Evolutionary conservation across 192 early-diverging fungal species (phyloP).

Genomic region (Coemansia sp.): DNA sequence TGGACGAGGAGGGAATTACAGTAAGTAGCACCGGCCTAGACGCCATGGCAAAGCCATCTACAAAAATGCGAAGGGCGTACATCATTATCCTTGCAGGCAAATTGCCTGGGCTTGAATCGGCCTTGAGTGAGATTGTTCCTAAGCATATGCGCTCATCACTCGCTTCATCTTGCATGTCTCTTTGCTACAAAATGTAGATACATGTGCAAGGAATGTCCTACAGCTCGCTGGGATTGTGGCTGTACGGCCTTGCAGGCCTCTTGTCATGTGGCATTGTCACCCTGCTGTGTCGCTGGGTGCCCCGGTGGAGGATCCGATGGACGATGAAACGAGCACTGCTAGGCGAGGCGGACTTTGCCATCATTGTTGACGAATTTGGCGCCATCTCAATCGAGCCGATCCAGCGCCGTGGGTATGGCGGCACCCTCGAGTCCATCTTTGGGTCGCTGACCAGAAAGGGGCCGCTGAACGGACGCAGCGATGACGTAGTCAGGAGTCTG

Average conservation of each 20-base stretch:
- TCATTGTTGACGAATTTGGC: constrained; percentile 75
- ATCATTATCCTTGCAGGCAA: not conserved
- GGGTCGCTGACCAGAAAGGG: constrained; percentile 42
- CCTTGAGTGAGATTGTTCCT: not conserved
- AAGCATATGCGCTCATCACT: not conserved
- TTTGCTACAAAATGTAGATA: not conserved
- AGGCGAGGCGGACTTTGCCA: constrained; percentile 66
- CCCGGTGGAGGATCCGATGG: constrained; percentile 68
- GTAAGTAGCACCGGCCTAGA: constrained; percentile 19
- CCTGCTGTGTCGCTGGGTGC: constrained; percentile 84
- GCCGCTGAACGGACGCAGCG: constrained; percentile 26
- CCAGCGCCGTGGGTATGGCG: constrained; percentile 61
- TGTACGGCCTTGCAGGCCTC: constrained; percentile 67
- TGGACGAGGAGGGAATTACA: constrained; percentile 71
- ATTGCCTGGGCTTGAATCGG: not conserved
- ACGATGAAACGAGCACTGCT: constrained; percentile 65
- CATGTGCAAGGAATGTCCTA: constrained; percentile 62
- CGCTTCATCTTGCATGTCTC: not conserved
- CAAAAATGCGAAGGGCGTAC: not conserved
- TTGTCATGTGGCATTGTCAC: constrained; percentile 70
- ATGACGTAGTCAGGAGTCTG: constrained; percentile 35
- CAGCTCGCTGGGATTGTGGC: constrained; percentile 45
- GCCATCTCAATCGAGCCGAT: constrained; percentile 55
- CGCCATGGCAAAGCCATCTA: not conserved
- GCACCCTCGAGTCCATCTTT: constrained; percentile 69